phyloP scores from a whole-genome alignment of 768 basidiomycete genomes.

The Cytidiella melzeri region DNA sequence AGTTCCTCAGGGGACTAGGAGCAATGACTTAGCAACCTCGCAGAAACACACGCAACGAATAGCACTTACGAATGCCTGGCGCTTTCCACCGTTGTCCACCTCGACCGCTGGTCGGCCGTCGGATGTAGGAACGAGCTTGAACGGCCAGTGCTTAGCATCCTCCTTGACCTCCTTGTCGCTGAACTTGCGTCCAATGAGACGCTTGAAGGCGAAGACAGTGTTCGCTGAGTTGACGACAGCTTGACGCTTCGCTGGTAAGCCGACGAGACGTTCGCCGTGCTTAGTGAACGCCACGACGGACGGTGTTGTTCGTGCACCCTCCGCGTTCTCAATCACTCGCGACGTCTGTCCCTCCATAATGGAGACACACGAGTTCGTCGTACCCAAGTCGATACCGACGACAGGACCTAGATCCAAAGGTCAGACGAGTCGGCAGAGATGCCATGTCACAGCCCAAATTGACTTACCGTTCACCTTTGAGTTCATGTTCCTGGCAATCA shows the following conservation, averaged over 20 bases:
- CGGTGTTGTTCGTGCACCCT: constrained; percentile 96
- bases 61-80: constrained; percentile 64
- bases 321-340: constrained; percentile 94
- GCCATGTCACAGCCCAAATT: not conserved
- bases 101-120: constrained; percentile 77
- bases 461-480: constrained; percentile 84
- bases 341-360: constrained; percentile 95
- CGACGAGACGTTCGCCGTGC: constrained; percentile 93
- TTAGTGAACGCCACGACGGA: constrained; percentile 99
- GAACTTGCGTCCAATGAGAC: constrained; percentile 90
- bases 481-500: constrained; percentile 91
- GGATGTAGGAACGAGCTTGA: constrained; percentile 63
- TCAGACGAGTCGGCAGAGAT: not conserved
- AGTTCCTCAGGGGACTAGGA: constrained; percentile 75
- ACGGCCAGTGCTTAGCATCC: constrained; percentile 86
- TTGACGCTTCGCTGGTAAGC: constrained; percentile 95
- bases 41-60: constrained; percentile 1
- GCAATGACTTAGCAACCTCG: not conserved
- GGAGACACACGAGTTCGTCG: constrained; percentile 87
- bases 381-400: constrained; percentile 95
- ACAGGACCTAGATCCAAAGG: constrained; percentile 57
- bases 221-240: constrained; percentile 93
- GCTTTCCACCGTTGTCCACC: constrained; percentile 84
- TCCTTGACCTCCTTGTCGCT: constrained; percentile 90
- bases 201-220: constrained; percentile 93